Base-by-base conservation (phyloP, 208 protist genomes). In the Angomonas ambiguus region DNA sequence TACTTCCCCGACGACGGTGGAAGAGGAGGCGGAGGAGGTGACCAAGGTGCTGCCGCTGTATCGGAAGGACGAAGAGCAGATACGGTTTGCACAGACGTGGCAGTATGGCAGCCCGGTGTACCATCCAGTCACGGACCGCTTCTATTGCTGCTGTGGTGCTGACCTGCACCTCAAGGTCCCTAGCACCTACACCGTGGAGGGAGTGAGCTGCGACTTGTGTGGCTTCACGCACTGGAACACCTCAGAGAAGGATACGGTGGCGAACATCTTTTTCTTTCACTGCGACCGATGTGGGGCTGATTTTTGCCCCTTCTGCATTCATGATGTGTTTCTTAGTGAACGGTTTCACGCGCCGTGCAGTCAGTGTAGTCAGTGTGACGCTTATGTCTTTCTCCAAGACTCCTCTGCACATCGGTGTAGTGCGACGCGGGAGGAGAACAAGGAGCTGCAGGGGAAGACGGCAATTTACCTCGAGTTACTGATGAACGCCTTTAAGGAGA, bases 131-230 rank as follows among this genome's bases (percentile, higher is more conserved):
- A 77, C 66, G 27, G 45, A 74, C 18, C 25, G 67, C 32, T 85
- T 84, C 64, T 68, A 80, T 27, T 95, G 89, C 71, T 95, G 86
- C 85, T 68, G 78, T 2, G 58, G 72, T 10, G 80, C 91, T 57
- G 27, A 62, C 41, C 58, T 95, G 28, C 41, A 69, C 28, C 25
- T 38, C 2, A 79, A 77, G 18, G 56, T 65, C 6, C 57, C 74
- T 18, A 25, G 49, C 3, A 61, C 73, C 51, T 93, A 95, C 66
- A 75, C 67, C 18, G 71, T 85, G 25, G 89, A 91, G 27, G 89
- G 86, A 30, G 74, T 95, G 45, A 90, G 80, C 71, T 95, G 89
- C 57, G 89, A 95, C 53, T 95, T 95, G 53, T 95, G 89, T 51
- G 89, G 89, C 13, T 63, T 79, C 64, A 90, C 86, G 0, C 67